Percentiles rank a stretch among this genome's conserved stretches.
Evolutionary conservation across 768 basidiomycete genomes (phyloP).

Genomic region (Serendipita indica): DNA sequence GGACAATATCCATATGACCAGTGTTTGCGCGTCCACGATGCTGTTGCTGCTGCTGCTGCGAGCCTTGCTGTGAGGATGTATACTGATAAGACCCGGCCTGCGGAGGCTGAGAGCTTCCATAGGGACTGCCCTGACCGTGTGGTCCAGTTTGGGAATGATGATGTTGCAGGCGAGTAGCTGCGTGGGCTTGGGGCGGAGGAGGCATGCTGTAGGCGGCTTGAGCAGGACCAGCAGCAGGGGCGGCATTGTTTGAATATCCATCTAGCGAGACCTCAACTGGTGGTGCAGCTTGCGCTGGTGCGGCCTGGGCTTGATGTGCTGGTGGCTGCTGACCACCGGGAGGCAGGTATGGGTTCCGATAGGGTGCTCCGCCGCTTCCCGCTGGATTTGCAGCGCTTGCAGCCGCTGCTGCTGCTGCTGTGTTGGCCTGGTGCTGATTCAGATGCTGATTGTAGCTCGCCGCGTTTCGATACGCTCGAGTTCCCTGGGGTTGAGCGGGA

Average conservation of each 20-base stretch:
- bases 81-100: neutral
- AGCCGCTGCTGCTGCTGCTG: slow-evolving; percentile 67
- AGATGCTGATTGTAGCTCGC: slow-evolving; percentile 90
- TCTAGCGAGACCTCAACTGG: neutral
- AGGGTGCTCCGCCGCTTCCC: slow-evolving; percentile 18
- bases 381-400: slow-evolving; percentile 53
- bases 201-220: neutral
- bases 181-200: neutral
- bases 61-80: slow-evolving; percentile 5
- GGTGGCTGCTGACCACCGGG: slow-evolving; percentile 15
- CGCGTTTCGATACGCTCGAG: slow-evolving; percentile 79
- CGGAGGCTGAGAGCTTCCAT: neutral
- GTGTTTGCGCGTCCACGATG: slow-evolving; percentile 9
- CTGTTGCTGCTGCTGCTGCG: slow-evolving; percentile 14
- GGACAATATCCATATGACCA: slow-evolving; percentile 65
- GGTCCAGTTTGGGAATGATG: slow-evolving; percentile 6
- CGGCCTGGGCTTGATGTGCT: slow-evolving; percentile 12
- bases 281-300: slow-evolving; percentile 1
- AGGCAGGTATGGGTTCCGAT: slow-evolving; percentile 71
- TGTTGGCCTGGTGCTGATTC: slow-evolving; percentile 85
- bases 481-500: slow-evolving; percentile 73
- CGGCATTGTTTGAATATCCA: neutral
- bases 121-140: neutral
- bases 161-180: slow-evolving; percentile 1
- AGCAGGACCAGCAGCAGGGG: neutral